A percentile compares a stretch with the other conserved stretches of the same genome.
Evolutionary conservation across 345 rosid genomes (phyloP).

Genomic region (Clausena lansium): DNA sequence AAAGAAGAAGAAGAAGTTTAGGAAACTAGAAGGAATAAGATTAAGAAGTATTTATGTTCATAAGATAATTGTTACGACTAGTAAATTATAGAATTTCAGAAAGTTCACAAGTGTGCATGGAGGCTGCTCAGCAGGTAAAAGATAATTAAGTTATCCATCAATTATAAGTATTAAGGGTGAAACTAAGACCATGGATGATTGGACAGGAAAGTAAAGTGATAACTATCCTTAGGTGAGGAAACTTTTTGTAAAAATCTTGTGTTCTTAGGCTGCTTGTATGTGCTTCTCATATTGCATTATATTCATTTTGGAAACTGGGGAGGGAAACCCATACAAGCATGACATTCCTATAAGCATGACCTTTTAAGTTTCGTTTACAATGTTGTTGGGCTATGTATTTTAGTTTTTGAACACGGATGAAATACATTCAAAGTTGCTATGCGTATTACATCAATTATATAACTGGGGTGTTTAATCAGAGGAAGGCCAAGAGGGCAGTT

Average conservation of each 20-base stretch:
- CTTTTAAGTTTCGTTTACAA: neutral
- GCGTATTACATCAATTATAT: neutral
- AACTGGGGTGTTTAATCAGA: slow-evolving; percentile 29
- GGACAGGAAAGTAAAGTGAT: neutral
- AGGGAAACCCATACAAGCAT: neutral
- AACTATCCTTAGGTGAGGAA: neutral
- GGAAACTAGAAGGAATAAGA: neutral
- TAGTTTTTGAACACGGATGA: neutral
- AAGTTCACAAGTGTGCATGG: neutral
- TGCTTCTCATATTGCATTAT: neutral
- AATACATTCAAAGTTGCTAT: neutral
- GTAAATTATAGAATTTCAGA: neutral
- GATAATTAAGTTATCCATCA: neutral
- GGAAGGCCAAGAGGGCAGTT: slow-evolving; percentile 85
- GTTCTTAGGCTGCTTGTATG: neutral
- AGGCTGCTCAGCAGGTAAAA: neutral
- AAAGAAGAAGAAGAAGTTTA: neutral
- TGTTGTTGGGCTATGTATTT: neutral
- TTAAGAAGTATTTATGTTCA: neutral
- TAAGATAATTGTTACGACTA: too few species aligned
- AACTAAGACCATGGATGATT: neutral
- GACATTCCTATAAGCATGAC: neutral
- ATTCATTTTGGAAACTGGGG: neutral
- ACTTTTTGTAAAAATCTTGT: neutral
- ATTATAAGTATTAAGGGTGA: neutral